Base-by-base conservation (phyloP, 768 basidiomycete species). In the Saitozyma podzolica region DNA sequence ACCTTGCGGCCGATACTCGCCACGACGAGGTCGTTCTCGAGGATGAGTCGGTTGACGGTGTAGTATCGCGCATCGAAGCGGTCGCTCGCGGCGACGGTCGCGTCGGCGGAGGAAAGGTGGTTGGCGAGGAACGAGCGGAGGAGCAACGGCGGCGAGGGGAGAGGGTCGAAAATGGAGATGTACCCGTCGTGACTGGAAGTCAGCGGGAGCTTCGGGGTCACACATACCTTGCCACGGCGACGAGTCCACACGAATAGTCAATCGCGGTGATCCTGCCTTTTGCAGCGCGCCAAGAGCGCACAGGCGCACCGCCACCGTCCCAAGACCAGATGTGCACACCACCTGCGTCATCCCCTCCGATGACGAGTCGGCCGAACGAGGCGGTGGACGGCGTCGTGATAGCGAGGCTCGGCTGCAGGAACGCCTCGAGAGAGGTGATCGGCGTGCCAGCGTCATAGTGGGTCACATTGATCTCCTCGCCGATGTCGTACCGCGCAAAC, bases 1-100 rank as follows among this genome's bases (percentile, higher is more conserved):
- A 78, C 68, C 41, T 67, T 66, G 19, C 61, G 50, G 9, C 77
- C 77, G 41, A 78, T 65, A 37, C 58, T 59, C 14, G 77, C 77
- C 6, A 76, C 73, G 37, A 76, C 60, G 57, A 78, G 64, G 54
- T 78, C 77, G 41, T 76, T 69, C 59, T 76, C 77, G 19, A 78
- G 62, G 37, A 76, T 64, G 48, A 78, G 66, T 29, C 72, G 65
- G 59, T 78, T 78, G 14, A 72, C 66, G 5, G 71, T 72, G 50
- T 73, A 67, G 43, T 58, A 64, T 48, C 56, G 39, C 16, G 73
- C 64, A 11, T 66, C 62, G 14, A 56, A 62, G 29, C 59, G 59
- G 13, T 58, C 63, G 8, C 54, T 56, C 2, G 54, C 50, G 16
- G 74, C 70, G 3, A 62, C 54, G 0, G 58, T 51, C 8, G 29